Percentiles rank a stretch among this genome's conserved stretches.
Evolutionary conservation across 2,329 filamentous ascomycete genomes (phyloP).

Genomic region (Sporothrix curviconia): DNA sequence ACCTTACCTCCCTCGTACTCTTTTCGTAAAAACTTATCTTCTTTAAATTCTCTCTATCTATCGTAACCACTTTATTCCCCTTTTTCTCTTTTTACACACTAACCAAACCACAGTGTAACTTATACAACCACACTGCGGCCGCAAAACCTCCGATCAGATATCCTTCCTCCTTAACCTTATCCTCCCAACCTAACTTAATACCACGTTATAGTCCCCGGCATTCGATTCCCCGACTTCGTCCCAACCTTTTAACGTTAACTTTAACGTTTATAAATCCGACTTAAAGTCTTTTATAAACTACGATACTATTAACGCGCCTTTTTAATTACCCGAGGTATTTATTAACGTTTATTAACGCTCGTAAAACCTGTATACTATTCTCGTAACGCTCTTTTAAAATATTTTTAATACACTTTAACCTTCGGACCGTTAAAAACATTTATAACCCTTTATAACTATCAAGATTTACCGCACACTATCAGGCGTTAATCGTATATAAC

Average conservation of each 20-base stretch:
- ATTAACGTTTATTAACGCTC: slow-evolving; percentile 38
- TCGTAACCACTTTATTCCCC: too few relatives aligned
- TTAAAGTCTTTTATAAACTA: slow-evolving; percentile 41
- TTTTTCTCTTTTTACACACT: too few relatives aligned
- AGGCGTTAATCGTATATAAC: neutral
- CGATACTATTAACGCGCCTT: slow-evolving; percentile 5
- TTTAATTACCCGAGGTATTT: slow-evolving; percentile 28
- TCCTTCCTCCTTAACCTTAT: too few relatives aligned
- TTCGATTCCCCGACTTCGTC: slow-evolving; percentile 30
- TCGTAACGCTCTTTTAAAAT: slow-evolving; percentile 50
- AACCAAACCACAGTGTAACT: too few relatives aligned
- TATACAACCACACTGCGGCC: too few relatives aligned
- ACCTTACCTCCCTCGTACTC: too few relatives aligned
- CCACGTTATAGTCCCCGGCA: slow-evolving; percentile 8
- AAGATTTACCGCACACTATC: slow-evolving; percentile 50
- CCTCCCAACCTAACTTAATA: too few relatives aligned
- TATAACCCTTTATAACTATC: slow-evolving; percentile 48
- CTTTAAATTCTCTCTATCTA: too few relatives aligned
- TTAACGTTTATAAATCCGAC: slow-evolving; percentile 43
- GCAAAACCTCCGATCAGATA: too few relatives aligned
- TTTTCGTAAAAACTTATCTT: too few relatives aligned
- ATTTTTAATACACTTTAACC: slow-evolving; percentile 37
- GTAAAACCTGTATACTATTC: slow-evolving; percentile 44
- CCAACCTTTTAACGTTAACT: slow-evolving; percentile 46
- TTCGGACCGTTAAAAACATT: slow-evolving; percentile 42